Percentiles rank a stretch among this genome's conserved stretches.
These are phyloP conservation scores for Adansonia madagascariensis DNA, from an alignment of 441 rosid species.

Conservation along the genomic window DNA sequence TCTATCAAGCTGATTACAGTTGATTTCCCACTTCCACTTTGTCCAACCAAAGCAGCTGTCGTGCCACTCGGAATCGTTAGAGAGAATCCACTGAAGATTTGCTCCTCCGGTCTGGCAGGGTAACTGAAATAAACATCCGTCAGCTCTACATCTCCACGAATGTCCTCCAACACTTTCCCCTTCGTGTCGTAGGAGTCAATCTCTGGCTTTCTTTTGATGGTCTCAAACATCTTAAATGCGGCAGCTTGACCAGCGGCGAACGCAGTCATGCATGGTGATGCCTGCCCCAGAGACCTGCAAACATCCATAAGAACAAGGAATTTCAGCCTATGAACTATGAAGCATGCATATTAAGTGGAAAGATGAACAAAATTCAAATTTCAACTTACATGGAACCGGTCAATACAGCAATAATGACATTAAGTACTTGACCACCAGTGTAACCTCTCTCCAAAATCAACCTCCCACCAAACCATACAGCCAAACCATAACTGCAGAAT, in stretches of 20 bases:
- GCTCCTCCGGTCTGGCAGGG: constrained; percentile 74
- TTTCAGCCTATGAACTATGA: not conserved
- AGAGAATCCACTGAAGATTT: constrained; percentile 70
- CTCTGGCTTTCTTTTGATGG: constrained; percentile 65
- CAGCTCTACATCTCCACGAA: constrained; percentile 62
- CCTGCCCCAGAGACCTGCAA: constrained; percentile 76
- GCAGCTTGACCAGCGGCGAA: constrained; percentile 87
- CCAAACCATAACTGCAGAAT: constrained; percentile 60
- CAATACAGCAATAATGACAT: constrained; percentile 65
- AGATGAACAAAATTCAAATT: not conserved
- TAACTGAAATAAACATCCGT: constrained; percentile 64
- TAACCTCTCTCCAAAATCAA: constrained; percentile 72
- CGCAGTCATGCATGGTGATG: constrained; percentile 68
- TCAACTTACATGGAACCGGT: constrained; percentile 67
- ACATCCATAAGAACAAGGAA: not conserved
- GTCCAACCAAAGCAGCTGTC: constrained; percentile 77
- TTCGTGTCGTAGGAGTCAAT: constrained; percentile 63
- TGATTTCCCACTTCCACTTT: constrained; percentile 89
- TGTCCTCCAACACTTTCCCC: constrained; percentile 55
- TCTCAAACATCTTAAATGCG: constrained; percentile 84
- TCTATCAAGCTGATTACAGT: constrained; percentile 73
- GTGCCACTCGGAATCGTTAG: constrained; percentile 59
- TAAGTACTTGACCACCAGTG: constrained; percentile 63
- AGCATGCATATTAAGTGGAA: not conserved
- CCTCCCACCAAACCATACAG: constrained; percentile 78